These are phyloP conservation scores for Paraphoma chrysanthemicola DNA, from an alignment of 2,329 filamentous ascomycete species.

Conservation along the genomic window DNA sequence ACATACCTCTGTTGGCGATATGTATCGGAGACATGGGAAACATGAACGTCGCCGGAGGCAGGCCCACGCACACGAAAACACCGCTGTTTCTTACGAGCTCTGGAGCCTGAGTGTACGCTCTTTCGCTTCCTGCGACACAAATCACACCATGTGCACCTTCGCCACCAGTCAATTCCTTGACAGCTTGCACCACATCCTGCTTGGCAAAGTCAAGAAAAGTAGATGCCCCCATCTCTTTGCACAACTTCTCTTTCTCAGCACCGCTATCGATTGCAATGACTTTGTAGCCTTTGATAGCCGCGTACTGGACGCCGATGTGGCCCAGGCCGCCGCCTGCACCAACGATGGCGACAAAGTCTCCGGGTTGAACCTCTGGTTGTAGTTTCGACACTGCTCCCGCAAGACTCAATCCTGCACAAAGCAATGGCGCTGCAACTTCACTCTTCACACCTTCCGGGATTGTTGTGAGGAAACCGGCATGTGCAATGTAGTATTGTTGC, in stretches of 20 bases:
- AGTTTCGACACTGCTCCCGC: constrained; percentile 87
- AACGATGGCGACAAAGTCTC: constrained; percentile 80
- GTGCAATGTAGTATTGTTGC: constrained; percentile 45
- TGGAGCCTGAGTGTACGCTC: constrained; percentile 54
- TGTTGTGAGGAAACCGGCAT: constrained; percentile 39
- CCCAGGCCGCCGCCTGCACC: constrained; percentile 86
- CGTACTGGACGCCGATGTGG: constrained; percentile 79
- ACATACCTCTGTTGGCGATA: constrained; percentile 53
- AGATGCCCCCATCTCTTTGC: constrained; percentile 71
- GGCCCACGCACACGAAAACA: constrained; percentile 56
- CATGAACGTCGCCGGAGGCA: constrained; percentile 52
- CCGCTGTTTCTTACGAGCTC: constrained; percentile 54
- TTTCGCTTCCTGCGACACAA: constrained; percentile 55
- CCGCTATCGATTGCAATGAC: constrained; percentile 85
- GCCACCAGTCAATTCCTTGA: constrained; percentile 50
- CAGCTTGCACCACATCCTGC: constrained; percentile 49
- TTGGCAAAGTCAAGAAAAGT: constrained; percentile 81
- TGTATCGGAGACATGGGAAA: constrained; percentile 56
- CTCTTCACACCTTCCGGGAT: constrained; percentile 47
- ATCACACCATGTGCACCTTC: constrained; percentile 57
- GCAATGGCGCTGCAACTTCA: constrained; percentile 45
- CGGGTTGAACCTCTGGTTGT: constrained; percentile 73
- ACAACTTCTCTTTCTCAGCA: constrained; percentile 76
- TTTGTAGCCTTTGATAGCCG: constrained; percentile 82
- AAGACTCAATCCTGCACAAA: constrained; percentile 59